Evolutionary conservation across 768 basidiomycete genomes (phyloP).

Genomic region (Scleroderma citrinum): DNA sequence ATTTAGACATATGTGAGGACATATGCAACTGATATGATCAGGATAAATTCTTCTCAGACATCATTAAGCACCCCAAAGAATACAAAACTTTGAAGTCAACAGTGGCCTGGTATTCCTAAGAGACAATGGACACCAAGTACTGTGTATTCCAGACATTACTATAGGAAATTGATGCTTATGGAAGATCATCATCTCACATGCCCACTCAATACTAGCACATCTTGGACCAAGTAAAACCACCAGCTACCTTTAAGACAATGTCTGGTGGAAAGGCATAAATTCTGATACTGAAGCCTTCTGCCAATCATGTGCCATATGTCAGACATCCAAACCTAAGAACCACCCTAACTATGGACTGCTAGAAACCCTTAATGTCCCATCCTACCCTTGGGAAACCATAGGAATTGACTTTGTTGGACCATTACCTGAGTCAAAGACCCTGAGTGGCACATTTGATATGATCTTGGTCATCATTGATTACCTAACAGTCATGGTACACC

Average conservation of each 20-base stretch:
- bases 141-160: slow-evolving; percentile 15
- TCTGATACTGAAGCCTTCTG: slow-evolving; percentile 13
- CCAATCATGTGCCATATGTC: slow-evolving; percentile 9
- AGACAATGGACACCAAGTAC: slow-evolving; percentile 10
- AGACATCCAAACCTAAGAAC: slow-evolving; percentile 15
- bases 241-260: slow-evolving; percentile 16
- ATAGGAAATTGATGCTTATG: slow-evolving; percentile 1
- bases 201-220: slow-evolving; percentile 22
- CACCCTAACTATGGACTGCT: slow-evolving; percentile 23
- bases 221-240: slow-evolving; percentile 20
- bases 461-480: slow-evolving; percentile 26
- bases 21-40: slow-evolving; percentile 12
- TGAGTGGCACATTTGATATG: slow-evolving; percentile 19
- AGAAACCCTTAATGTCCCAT: slow-evolving; percentile 22
- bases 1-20: slow-evolving; percentile 5
- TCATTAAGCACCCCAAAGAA: slow-evolving; percentile 17
- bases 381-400: slow-evolving; percentile 22
- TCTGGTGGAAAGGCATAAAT: slow-evolving; percentile 23
- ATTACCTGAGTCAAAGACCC: slow-evolving; percentile 13
- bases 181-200: slow-evolving; percentile 20
- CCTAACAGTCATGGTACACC: slow-evolving; percentile 17
- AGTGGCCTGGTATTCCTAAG: slow-evolving; percentile 12
- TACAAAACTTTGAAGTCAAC: slow-evolving; percentile 13
- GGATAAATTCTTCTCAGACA: slow-evolving; percentile 19
- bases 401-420: slow-evolving; percentile 23